Evolutionary conservation across 2,329 filamentous ascomycete species (phyloP).

Genomic region (Coniochaeta sp.): DNA sequence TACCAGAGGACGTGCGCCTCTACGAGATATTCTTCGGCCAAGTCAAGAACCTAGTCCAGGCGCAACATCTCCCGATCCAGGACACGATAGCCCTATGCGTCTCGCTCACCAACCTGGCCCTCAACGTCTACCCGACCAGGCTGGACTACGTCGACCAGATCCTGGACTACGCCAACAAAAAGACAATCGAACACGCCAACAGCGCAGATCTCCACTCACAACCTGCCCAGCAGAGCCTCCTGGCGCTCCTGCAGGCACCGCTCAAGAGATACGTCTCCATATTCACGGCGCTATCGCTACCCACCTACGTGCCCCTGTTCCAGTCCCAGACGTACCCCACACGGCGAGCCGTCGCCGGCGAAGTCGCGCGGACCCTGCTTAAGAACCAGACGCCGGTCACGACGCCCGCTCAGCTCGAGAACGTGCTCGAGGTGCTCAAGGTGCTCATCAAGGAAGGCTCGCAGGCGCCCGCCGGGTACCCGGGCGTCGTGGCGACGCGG

Average conservation of each 20-base stretch:
- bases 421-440: constrained; percentile 79
- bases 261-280: constrained; percentile 86
- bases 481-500: constrained; percentile 70
- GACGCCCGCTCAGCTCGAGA: constrained; percentile 73
- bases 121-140: constrained; percentile 91
- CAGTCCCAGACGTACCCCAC: constrained; percentile 92
- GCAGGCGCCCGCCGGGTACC: constrained; percentile 76
- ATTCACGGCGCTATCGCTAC: constrained; percentile 91
- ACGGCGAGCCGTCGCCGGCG: constrained; percentile 80
- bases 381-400: constrained; percentile 74
- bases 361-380: constrained; percentile 77
- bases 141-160: constrained; percentile 96
- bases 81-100: constrained; percentile 91
- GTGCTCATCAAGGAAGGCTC: constrained; percentile 92
- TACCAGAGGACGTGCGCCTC: constrained; percentile 73
- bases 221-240: constrained; percentile 78
- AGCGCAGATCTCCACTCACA: constrained; percentile 91
- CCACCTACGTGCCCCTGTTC: constrained; percentile 83
- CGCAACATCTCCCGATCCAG: constrained; percentile 83
- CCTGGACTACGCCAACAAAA: constrained; percentile 77
- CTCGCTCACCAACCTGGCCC: constrained; percentile 85
- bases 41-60: constrained; percentile 87
- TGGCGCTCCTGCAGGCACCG: constrained; percentile 84
- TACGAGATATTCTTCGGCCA: constrained; percentile 98
- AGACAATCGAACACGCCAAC: constrained; percentile 83